Evolutionary conservation across 331 rosid genomes (phyloP).

Genomic region (Malus hybrid): DNA sequence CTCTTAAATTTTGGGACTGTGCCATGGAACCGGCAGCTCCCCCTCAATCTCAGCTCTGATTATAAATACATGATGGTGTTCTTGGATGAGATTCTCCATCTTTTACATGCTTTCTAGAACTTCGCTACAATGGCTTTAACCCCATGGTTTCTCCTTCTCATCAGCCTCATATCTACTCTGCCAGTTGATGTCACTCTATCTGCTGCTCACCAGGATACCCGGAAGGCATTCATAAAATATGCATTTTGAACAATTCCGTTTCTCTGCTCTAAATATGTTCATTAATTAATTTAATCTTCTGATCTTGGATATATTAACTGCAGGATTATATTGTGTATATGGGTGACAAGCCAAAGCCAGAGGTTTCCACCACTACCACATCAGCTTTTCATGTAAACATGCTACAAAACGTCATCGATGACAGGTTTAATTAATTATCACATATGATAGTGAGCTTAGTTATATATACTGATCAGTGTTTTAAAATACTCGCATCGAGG

Average conservation of each 20-base stretch:
- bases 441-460: background rate
- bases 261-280: no score
- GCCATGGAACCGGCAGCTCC: no score
- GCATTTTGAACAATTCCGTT: no score
- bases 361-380: background rate
- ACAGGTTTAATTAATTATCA: slow-evolving; percentile 3
- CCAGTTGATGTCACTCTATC: background rate
- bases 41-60: no score
- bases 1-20: no score
- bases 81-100: background rate
- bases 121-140: background rate
- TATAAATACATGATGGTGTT: background rate
- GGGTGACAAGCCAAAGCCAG: slow-evolving; percentile 18
- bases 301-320: background rate
- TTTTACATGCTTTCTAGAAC: background rate
- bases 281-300: no score
- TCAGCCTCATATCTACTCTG: background rate
- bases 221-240: background rate
- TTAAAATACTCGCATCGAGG: no score
- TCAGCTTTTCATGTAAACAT: slow-evolving; percentile 23
- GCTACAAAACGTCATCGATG: slow-evolving; percentile 23
- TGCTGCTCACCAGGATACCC: background rate
- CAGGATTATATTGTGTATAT: slow-evolving; percentile 34
- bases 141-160: background rate
- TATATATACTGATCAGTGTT: no score